phyloP scores from a whole-genome alignment of 2,329 filamentous ascomycete genomes.

The Fusarium tupiense region DNA sequence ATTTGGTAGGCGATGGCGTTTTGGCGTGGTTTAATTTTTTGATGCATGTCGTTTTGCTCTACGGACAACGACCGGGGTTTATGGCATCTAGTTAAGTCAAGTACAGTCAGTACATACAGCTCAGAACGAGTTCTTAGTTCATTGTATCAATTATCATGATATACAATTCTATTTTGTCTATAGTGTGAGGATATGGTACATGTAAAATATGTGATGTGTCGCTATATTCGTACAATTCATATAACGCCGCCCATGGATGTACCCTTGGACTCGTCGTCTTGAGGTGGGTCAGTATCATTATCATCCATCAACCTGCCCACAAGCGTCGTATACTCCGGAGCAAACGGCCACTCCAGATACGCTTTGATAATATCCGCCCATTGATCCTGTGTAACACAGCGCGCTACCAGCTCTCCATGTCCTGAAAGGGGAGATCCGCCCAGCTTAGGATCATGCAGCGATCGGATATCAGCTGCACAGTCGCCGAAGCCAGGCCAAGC shows the following conservation, averaged over 20 bases:
- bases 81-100: slow-evolving; percentile 3
- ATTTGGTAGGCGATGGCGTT: slow-evolving; percentile 36
- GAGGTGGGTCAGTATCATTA: slow-evolving; percentile 13
- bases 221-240: neutral
- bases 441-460: slow-evolving; percentile 56
- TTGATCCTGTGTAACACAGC: slow-evolving; percentile 64
- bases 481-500: slow-evolving; percentile 70
- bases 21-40: slow-evolving; percentile 14
- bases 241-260: slow-evolving; percentile 13
- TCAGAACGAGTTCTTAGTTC: slow-evolving; percentile 23
- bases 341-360: slow-evolving; percentile 74
- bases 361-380: slow-evolving; percentile 66
- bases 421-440: slow-evolving; percentile 58
- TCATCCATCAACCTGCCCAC: slow-evolving; percentile 55
- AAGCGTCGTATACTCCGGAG: slow-evolving; percentile 59
- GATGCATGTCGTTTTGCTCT: slow-evolving; percentile 26
- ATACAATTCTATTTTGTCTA: neutral
- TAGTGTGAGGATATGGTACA: slow-evolving; percentile 1
- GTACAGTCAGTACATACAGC: slow-evolving; percentile 26
- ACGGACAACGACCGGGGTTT: slow-evolving; percentile 19
- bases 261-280: slow-evolving; percentile 41
- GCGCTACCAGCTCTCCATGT: slow-evolving; percentile 54
- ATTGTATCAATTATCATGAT: slow-evolving; percentile 26
- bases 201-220: neutral
- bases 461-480: slow-evolving; percentile 59